Base-by-base conservation (phyloP, 768 basidiomycete genomes). In the Baorangia bicolor region DNA sequence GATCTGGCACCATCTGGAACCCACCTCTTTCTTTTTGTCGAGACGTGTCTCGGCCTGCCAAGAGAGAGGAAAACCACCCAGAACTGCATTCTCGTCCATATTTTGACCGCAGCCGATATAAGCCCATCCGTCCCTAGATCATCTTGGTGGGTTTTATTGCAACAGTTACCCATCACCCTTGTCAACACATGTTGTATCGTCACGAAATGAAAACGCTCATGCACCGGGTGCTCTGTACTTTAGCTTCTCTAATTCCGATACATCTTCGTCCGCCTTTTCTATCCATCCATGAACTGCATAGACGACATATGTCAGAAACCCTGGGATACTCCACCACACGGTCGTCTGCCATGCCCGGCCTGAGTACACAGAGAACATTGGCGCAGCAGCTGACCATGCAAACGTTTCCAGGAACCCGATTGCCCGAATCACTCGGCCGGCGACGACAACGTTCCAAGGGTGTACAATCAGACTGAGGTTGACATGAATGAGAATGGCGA, bases 211-310 rank as follows among this genome's bases (percentile, higher is more conserved):
- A 4, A 30, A 3, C 9, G 9, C 25, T 75, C 64, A 84, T 49
- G 84, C 83, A 6, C 85, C 82, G 25, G 76, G 79, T 11, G 84
- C 78, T 9, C 62, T 61, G 58, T 88, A 88, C 62, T 74, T 79
- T 69, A 86, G 69, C 14, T 66, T 69, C 64, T 87, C 81, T 28
- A 88, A 68, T 39, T 77, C 74, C 2, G 73, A 70, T 20, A 88
- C 75, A 31, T 75, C 77, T 58, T 78, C 69, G 61, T 78, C 75
- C 12, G 78, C 78, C 43, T 71, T 69, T 42, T 70, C 66, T 39
- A 83, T 77, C 46, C 79, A 75, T 39, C 72, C 72, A 53, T 78
- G 74, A 28, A 79, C 75, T 2, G 71, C 75, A 48, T 83, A 78
- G 2, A 77, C 74, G 34, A 81, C 64, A 39, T 70, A 78, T 1